phyloP scores from a whole-genome alignment of 2,329 filamentous ascomycete genomes.

The Mariannaea elegans region DNA sequence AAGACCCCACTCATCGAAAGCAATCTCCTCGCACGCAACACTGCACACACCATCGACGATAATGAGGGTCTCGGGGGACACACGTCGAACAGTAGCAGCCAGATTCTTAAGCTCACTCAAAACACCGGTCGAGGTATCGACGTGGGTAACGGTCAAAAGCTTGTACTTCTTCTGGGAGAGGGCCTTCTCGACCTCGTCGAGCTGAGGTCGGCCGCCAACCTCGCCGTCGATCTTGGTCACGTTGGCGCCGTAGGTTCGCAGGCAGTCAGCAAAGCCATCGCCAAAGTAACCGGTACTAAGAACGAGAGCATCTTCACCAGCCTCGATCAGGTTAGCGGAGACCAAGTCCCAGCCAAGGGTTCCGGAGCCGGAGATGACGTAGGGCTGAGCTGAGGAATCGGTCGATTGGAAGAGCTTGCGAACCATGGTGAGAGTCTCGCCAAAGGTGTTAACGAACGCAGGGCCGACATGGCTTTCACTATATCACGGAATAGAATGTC shows the following conservation, averaged over 20 bases:
- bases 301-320: constrained; percentile 89
- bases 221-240: constrained; percentile 90
- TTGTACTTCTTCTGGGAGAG: constrained; percentile 94
- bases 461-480: constrained; percentile 95
- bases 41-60: constrained; percentile 97
- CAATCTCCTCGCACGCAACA: constrained; percentile 94
- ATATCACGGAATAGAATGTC: constrained; percentile 12
- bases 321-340: constrained; percentile 90
- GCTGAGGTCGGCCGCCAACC: constrained; percentile 86
- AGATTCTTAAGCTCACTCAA: constrained; percentile 89
- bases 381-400: constrained; percentile 83
- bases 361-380: constrained; percentile 92
- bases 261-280: constrained; percentile 91
- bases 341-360: constrained; percentile 98
- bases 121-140: constrained; percentile 96
- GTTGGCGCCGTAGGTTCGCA: constrained; percentile 89
- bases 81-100: constrained; percentile 81
- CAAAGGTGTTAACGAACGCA: constrained; percentile 88
- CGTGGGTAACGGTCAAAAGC: constrained; percentile 92
- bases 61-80: constrained; percentile 90
- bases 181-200: constrained; percentile 87
- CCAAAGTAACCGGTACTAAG: constrained; percentile 98
- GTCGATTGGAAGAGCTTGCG: constrained; percentile 95
- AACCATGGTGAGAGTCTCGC: constrained; percentile 86
- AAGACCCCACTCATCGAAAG: constrained; percentile 93